These are phyloP conservation scores for Globisporangium mamillatum DNA, from an alignment of 352 stramenopile species.

Conservation along the genomic window DNA sequence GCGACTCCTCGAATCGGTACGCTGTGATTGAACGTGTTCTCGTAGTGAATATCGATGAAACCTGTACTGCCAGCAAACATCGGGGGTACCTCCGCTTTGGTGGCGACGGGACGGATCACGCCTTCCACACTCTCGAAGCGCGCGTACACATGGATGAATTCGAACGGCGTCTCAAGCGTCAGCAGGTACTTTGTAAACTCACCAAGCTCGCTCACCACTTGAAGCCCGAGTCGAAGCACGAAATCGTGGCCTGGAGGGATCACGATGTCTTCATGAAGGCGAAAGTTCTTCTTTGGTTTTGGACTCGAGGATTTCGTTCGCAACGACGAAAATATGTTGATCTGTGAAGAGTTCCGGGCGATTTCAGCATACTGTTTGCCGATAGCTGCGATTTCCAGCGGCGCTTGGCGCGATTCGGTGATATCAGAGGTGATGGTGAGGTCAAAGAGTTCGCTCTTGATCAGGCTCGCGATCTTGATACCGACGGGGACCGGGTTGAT, in stretches of 20 bases:
- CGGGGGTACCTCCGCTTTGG: conserved; percentile 27
- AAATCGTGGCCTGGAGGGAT: conserved; percentile 30
- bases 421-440: conserved; percentile 26
- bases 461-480: conserved; percentile 23
- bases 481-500: conserved; percentile 38
- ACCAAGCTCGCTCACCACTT: conserved; percentile 22
- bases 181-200: conserved; percentile 32
- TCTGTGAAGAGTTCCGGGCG: not conserved
- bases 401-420: not conserved
- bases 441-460: conserved; percentile 19
- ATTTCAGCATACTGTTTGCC: conserved; percentile 6
- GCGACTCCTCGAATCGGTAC: conserved; percentile 21
- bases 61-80: conserved; percentile 35
- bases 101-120: conserved; percentile 26
- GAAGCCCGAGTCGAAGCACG: conserved; percentile 26
- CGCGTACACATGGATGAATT: conserved; percentile 38
- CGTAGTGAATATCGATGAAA: conserved; percentile 36
- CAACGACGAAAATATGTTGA: not conserved
- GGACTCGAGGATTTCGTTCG: not conserved
- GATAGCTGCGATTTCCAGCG: conserved; percentile 9
- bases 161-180: conserved; percentile 32
- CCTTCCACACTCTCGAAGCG: conserved; percentile 32
- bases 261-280: conserved; percentile 21
- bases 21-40: conserved; percentile 39
- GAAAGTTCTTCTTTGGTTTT: not conserved